These are phyloP conservation scores for Fusarium tjaetaba DNA, from an alignment of 2,329 filamentous ascomycete genomes.

Conservation along the genomic window DNA sequence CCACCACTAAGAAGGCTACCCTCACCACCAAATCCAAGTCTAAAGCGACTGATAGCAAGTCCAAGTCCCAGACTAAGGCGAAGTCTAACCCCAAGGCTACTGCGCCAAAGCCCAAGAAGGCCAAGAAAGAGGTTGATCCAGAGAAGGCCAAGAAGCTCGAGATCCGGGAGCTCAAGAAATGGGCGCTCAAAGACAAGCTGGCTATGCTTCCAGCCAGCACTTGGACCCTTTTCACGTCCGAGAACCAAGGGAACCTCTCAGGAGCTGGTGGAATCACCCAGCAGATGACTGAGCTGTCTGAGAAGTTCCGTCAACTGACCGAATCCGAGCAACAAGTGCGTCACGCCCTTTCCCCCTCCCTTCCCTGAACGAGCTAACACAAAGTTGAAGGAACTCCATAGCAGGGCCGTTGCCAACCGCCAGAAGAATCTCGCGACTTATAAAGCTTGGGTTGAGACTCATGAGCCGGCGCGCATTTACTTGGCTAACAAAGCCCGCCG, in stretches of 20 bases:
- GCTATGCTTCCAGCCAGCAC: constrained; percentile 43
- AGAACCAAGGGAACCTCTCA: constrained; percentile 41
- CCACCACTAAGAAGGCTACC: constrained; percentile 28
- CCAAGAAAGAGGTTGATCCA: constrained; percentile 49
- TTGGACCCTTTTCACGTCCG: constrained; percentile 53
- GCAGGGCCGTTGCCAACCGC: constrained; percentile 52
- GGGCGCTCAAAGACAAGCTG: constrained; percentile 55
- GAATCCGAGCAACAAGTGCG: constrained; percentile 57
- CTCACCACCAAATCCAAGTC: constrained; percentile 32
- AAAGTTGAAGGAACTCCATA: constrained; percentile 46
- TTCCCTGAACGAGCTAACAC: constrained; percentile 1
- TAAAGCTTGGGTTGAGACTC: constrained; percentile 60
- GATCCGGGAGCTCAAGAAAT: constrained; percentile 51
- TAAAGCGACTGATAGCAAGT: constrained; percentile 38
- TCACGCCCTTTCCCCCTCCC: neutral
- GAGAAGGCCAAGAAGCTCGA: constrained; percentile 48
- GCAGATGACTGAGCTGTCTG: constrained; percentile 44
- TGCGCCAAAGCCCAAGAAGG: constrained; percentile 44
- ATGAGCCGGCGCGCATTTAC: constrained; percentile 53
- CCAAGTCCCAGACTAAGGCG: constrained; percentile 44
- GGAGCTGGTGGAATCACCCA: constrained; percentile 19
- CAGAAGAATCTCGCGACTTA: constrained; percentile 51
- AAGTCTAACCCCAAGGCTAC: constrained; percentile 42
- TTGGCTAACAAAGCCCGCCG: constrained; percentile 60
- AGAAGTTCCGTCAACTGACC: constrained; percentile 54